Evolutionary conservation across 768 basidiomycete genomes (phyloP).

Genomic region (Serpula lacrymans): DNA sequence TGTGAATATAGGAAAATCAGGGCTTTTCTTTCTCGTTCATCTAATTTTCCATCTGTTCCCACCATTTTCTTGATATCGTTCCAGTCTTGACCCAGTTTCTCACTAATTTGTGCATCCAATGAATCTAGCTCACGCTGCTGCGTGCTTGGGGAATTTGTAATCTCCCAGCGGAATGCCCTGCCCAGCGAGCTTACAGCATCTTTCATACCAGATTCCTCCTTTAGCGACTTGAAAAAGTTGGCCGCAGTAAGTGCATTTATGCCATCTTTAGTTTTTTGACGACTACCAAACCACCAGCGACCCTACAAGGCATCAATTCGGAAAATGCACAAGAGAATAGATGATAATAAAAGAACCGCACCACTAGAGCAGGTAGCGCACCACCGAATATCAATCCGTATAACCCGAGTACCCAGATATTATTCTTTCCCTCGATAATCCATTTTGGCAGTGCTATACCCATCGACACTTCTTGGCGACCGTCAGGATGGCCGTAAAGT

Average conservation of each 20-base stretch:
- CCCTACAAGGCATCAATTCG: slow-evolving; percentile 41
- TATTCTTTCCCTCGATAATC: slow-evolving; percentile 91
- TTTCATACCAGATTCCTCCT: slow-evolving; percentile 71
- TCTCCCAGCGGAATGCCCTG: slow-evolving; percentile 61
- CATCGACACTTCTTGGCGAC: slow-evolving; percentile 90
- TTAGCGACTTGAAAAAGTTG: slow-evolving; percentile 82
- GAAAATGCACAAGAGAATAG: too few species aligned
- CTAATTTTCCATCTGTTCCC: slow-evolving; percentile 25
- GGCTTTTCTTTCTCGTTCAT: slow-evolving; percentile 48
- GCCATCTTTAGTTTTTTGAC: slow-evolving; percentile 89
- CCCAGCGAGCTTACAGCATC: slow-evolving; percentile 73
- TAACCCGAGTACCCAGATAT: slow-evolving; percentile 81
- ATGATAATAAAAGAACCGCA: slow-evolving; percentile 26
- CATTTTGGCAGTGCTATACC: slow-evolving; percentile 93
- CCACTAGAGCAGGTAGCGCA: slow-evolving; percentile 82
- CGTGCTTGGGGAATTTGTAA: slow-evolving; percentile 26
- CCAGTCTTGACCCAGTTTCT: slow-evolving; percentile 54
- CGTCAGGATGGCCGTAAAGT: slow-evolving; percentile 92
- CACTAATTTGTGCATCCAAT: slow-evolving; percentile 49
- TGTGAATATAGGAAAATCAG: slow-evolving; percentile 82
- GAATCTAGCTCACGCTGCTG: slow-evolving; percentile 40
- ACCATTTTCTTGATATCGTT: slow-evolving; percentile 42
- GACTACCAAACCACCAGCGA: slow-evolving; percentile 96
- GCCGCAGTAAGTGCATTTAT: slow-evolving; percentile 79
- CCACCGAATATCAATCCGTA: slow-evolving; percentile 90